Evolutionary conservation across 176 grass and related monocot species (phyloP).

Genomic region (Carex cristatella): DNA sequence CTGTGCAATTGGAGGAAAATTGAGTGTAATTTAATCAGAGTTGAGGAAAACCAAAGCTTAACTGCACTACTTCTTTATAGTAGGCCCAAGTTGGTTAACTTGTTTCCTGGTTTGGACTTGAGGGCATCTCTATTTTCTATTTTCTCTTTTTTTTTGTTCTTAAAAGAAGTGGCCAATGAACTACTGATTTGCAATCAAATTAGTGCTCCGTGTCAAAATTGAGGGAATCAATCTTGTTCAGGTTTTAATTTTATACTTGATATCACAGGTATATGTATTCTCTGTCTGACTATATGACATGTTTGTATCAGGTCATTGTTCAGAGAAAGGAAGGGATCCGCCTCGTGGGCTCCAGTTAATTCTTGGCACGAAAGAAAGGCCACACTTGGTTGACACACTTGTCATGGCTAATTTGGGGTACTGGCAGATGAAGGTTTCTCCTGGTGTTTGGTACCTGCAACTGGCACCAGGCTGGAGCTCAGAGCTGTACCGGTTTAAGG

Average conservation of each 20-base stretch:
- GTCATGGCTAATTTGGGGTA: conserved; percentile 99
- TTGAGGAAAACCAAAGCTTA: background rate
- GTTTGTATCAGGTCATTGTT: conserved; percentile 77
- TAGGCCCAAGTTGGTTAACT: background rate
- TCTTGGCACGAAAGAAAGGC: conserved; percentile 80
- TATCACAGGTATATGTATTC: background rate
- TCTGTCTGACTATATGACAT: conserved; percentile 10
- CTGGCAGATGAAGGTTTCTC: conserved; percentile 99
- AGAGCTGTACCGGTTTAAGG: conserved; percentile 58
- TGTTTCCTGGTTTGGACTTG: background rate
- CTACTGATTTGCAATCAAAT: background rate
- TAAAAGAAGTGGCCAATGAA: background rate
- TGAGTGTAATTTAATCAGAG: background rate
- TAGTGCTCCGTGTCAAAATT: background rate
- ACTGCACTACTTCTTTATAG: background rate
- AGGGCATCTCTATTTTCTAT: background rate
- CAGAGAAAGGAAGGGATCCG: conserved; percentile 84
- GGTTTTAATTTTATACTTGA: background rate
- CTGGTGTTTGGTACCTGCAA: conserved; percentile 88
- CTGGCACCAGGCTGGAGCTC: conserved; percentile 92
- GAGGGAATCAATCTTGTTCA: background rate
- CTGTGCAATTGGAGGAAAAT: background rate
- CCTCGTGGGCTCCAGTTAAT: conserved; percentile 96
- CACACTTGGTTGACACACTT: conserved; percentile 94
- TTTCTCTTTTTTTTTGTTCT: background rate